These are phyloP conservation scores for Solanum virginianum DNA, from an alignment of 257 asterid genomes.

Conservation along the genomic window DNA sequence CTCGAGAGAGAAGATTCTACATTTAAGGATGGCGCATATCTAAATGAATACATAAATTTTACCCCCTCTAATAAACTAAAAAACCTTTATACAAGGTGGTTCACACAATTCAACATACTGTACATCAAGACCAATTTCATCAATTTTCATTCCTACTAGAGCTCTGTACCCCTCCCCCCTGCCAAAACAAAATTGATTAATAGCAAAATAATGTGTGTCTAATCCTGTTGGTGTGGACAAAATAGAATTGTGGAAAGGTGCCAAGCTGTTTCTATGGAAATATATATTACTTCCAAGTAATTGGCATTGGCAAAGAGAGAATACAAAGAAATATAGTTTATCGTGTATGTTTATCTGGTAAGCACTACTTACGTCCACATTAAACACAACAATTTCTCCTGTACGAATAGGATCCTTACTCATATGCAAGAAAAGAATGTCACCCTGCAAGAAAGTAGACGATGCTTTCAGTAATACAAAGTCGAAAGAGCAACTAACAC, in stretches of 20 bases:
- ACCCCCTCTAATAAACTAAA: too few relatives aligned
- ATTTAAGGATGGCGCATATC: background rate
- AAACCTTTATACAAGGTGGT: background rate
- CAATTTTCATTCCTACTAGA: background rate
- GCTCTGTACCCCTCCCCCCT: background rate
- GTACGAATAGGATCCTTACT: slow-evolving; percentile 93
- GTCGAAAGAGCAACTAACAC: background rate
- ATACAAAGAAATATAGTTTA: background rate
- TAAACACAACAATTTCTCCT: slow-evolving; percentile 97
- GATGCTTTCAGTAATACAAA: background rate
- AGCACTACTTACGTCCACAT: slow-evolving; percentile 64
- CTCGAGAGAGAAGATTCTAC: background rate
- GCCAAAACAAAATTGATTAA: background rate
- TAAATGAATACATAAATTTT: background rate
- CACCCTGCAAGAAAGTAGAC: slow-evolving; percentile 65
- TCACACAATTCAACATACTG: background rate
- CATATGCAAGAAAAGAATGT: slow-evolving; percentile 95
- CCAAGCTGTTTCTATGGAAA: background rate
- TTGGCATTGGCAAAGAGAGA: background rate
- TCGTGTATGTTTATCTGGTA: background rate
- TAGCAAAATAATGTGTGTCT: background rate
- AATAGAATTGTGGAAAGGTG: background rate
- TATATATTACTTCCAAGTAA: background rate
- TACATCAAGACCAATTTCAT: background rate
- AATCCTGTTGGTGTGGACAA: background rate